Conservation (phyloP, 768 basidiomycete genomes). For the Coprinopsis strossmayeri region DNA sequence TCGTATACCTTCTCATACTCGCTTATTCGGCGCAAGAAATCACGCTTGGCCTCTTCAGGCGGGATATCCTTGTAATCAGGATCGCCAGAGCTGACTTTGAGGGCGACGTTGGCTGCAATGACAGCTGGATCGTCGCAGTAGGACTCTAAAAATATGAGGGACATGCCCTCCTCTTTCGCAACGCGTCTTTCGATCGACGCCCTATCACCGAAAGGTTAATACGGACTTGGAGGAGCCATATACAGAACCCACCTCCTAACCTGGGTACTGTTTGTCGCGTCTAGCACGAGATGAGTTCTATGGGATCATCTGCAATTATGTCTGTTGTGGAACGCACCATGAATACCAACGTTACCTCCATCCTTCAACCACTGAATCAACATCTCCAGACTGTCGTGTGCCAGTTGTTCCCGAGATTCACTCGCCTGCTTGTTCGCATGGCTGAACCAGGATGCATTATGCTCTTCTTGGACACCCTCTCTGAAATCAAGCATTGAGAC, state of each 20-base stretch:
- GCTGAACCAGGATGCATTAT: conserved; percentile 87
- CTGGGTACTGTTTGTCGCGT: conserved; percentile 92
- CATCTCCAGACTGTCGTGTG: conserved; percentile 91
- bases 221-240: background rate
- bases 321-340: conserved; percentile 49
- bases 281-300: conserved; percentile 29
- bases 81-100: conserved; percentile 95
- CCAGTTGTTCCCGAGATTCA: conserved; percentile 70
- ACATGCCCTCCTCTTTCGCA: conserved; percentile 78
- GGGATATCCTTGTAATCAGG: conserved; percentile 94
- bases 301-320: background rate
- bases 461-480: conserved; percentile 84
- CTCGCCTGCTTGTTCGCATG: conserved; percentile 77
- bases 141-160: conserved; percentile 91
- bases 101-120: conserved; percentile 92
- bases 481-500: conserved; percentile 27
- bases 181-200: conserved; percentile 82
- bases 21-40: conserved; percentile 87
- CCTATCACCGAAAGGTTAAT: conserved; percentile 29
- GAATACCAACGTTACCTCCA: conserved; percentile 96
- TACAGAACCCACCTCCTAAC: conserved; percentile 48
- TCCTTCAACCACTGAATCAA: conserved; percentile 91
- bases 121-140: conserved; percentile 90
- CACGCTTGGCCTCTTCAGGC: conserved; percentile 76
- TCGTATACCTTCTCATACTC: conserved; percentile 96